These are phyloP conservation scores for Nephelium lappaceum DNA, from an alignment of 345 rosid genomes.

Conservation along the genomic window DNA sequence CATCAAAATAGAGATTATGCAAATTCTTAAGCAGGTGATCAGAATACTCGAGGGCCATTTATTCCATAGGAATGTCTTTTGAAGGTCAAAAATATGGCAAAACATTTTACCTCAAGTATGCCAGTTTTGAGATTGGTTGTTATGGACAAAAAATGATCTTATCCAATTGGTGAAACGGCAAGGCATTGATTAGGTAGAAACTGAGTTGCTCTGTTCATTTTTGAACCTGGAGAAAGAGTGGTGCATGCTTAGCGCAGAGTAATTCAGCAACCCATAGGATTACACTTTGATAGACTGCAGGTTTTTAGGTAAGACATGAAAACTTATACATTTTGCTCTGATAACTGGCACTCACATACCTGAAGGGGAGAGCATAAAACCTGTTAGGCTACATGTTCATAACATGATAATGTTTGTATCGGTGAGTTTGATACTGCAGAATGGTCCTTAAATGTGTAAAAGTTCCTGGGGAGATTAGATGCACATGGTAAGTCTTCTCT, in stretches of 20 bases:
- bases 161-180: background rate
- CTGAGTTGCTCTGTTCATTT: background rate
- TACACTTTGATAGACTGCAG: constrained; percentile 1
- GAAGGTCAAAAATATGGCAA: background rate
- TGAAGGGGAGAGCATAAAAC: constrained; percentile 4
- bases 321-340: background rate
- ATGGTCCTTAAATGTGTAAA: background rate
- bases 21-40: constrained; percentile 1
- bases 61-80: background rate
- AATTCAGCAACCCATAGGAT: background rate
- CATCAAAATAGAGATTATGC: constrained; percentile 1
- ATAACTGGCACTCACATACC: constrained; percentile 1
- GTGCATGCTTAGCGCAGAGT: background rate
- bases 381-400: background rate
- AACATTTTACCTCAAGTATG: background rate
- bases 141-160: background rate
- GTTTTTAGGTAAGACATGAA: constrained; percentile 9
- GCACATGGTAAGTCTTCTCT: background rate
- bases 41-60: background rate
- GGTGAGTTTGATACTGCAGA: background rate
- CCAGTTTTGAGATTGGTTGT: background rate
- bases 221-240: background rate
- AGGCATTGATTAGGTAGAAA: background rate
- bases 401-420: background rate
- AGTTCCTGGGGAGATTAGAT: background rate